phyloP scores from a whole-genome alignment of 225 moss, liverwort and hornwort genomes.

The Ulota crispa region DNA sequence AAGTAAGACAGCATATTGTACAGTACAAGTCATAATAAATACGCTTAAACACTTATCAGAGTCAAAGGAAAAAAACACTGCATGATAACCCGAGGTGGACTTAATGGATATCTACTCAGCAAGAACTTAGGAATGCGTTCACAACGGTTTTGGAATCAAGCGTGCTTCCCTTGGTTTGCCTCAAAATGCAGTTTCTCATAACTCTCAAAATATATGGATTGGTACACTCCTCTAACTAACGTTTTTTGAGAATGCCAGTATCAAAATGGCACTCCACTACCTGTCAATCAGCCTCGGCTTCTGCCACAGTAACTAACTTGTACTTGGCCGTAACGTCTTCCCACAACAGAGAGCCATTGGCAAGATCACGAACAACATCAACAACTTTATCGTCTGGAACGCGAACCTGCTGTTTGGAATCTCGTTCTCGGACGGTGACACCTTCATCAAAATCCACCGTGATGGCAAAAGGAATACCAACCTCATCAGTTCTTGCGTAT shows the following conservation, averaged over 20 bases:
- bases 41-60: too few species aligned
- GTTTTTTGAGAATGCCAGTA: not conserved
- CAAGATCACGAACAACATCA: conserved; percentile 64
- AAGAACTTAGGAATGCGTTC: too few species aligned
- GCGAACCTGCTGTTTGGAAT: conserved; percentile 82
- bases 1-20: too few species aligned
- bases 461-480: conserved; percentile 93
- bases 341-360: conserved; percentile 69
- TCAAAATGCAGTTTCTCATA: not conserved
- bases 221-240: not conserved
- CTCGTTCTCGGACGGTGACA: conserved; percentile 85
- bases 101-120: too few species aligned
- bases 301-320: conserved; percentile 31
- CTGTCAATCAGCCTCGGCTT: conserved; percentile 33
- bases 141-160: too few species aligned
- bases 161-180: too few species aligned
- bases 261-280: not conserved
- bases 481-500: conserved; percentile 90
- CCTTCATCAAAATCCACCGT: conserved; percentile 62
- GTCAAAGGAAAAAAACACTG: too few species aligned
- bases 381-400: conserved; percentile 63
- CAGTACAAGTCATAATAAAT: too few species aligned
- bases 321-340: conserved; percentile 51
- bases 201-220: not conserved
- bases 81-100: too few species aligned